Evolutionary conservation across 352 stramenopile species (phyloP).

Genomic region (Poterioochromonas sp.): DNA sequence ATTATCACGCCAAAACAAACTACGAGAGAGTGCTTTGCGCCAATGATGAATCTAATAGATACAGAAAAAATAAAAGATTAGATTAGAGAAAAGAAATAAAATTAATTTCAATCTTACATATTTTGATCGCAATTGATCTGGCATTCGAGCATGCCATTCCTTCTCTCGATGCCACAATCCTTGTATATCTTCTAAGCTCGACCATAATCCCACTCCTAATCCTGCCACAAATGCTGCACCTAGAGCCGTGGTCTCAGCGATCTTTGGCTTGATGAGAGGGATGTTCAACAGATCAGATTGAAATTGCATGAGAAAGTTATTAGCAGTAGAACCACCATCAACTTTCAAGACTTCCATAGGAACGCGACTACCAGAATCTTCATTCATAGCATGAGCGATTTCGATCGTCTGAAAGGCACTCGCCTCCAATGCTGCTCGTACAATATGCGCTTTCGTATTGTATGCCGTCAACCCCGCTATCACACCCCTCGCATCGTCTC

Average conservation of each 20-base stretch:
- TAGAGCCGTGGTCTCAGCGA: constrained; percentile 92
- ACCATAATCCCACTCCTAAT: constrained; percentile 90
- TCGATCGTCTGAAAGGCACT: constrained; percentile 89
- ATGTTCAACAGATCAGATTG: constrained; percentile 88
- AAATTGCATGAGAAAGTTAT: constrained; percentile 96
- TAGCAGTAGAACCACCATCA: constrained; percentile 93
- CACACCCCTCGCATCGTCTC: constrained; percentile 84
- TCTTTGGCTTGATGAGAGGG: constrained; percentile 76
- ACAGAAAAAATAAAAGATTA: background rate
- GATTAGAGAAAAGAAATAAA: background rate
- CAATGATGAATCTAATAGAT: background rate
- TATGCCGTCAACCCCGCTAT: constrained; percentile 88
- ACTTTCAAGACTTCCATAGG: constrained; percentile 65
- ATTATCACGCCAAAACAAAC: background rate
- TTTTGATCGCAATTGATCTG: background rate
- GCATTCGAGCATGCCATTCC: constrained; percentile 64
- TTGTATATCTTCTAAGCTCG: constrained; percentile 66
- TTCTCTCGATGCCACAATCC: constrained; percentile 64
- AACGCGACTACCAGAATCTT: background rate
- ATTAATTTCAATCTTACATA: constrained; percentile 3
- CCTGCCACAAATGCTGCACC: constrained; percentile 91
- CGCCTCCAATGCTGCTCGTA: constrained; percentile 85
- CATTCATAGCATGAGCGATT: constrained; percentile 42
- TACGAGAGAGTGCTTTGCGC: background rate
- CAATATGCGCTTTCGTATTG: constrained; percentile 87